Evolutionary conservation across 257 asterid genomes (phyloP).

Genomic region (Asclepias syriaca): DNA sequence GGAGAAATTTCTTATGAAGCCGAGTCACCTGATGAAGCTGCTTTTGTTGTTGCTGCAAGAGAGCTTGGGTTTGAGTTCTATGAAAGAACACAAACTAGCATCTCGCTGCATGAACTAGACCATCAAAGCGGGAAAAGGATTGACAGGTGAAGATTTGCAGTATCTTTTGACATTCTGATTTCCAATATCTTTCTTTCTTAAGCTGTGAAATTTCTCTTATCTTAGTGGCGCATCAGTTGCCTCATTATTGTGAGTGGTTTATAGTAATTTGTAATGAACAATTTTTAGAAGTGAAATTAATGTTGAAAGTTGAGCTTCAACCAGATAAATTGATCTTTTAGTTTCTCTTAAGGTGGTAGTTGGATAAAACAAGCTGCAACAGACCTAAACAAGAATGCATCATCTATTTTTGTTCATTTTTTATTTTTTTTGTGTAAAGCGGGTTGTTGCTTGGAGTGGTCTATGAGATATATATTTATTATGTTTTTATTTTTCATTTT

Average conservation of each 20-base stretch:
- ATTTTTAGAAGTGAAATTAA: neutral
- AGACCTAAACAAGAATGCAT: neutral
- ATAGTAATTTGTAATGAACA: neutral
- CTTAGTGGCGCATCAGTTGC: neutral
- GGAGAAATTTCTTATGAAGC: constrained; percentile 82
- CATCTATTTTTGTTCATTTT: neutral
- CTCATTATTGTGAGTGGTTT: neutral
- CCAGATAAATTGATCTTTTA: neutral
- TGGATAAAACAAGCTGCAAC: neutral
- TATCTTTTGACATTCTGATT: neutral
- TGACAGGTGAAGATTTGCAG: constrained; percentile 47
- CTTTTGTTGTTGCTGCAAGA: constrained; percentile 90
- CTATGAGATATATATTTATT: neutral
- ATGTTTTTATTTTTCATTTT: constrained; percentile 16
- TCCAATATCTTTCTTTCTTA: neutral
- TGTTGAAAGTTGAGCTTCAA: neutral
- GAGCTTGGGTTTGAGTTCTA: constrained; percentile 87
- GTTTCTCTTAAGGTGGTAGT: neutral
- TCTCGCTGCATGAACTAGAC: constrained; percentile 73
- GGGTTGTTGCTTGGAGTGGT: neutral
- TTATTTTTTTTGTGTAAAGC: no score
- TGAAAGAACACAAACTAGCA: constrained; percentile 75
- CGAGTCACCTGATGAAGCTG: constrained; percentile 98
- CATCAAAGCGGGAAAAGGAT: constrained; percentile 42
- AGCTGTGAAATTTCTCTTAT: neutral